Evolutionary conservation across 352 stramenopile species (phyloP).

Genomic region (Phytophthora pini): DNA sequence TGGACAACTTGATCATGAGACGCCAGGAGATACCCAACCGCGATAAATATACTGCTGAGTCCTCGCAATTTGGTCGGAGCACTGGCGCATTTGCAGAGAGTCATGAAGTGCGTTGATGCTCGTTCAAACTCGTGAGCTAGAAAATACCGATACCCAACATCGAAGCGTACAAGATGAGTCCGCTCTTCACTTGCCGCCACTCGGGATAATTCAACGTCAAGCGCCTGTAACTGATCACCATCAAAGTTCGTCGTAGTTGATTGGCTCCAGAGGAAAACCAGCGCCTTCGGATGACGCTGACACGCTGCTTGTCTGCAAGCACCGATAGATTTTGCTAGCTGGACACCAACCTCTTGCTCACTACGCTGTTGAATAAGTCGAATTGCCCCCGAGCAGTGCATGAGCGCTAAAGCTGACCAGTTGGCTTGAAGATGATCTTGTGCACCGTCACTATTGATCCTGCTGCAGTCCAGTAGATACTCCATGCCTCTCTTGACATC

Average conservation of each 20-base stretch:
- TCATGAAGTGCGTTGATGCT: conserved; percentile 39
- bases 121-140: conserved; percentile 33
- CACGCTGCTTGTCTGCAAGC: conserved; percentile 20
- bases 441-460: background rate
- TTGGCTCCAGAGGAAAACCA: conserved; percentile 50
- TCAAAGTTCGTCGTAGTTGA: conserved; percentile 14
- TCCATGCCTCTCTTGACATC: conserved; percentile 37
- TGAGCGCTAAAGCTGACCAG: conserved; percentile 43
- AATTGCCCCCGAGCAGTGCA: conserved; percentile 35
- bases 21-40: conserved; percentile 36
- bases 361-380: conserved; percentile 29
- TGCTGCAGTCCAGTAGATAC: conserved; percentile 31
- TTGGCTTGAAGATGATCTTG: conserved; percentile 20
- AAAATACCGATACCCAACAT: conserved; percentile 42
- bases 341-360: conserved; percentile 4
- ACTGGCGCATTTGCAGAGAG: conserved; percentile 43
- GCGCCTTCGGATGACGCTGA: conserved; percentile 31
- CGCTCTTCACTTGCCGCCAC: conserved; percentile 24
- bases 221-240: conserved; percentile 3
- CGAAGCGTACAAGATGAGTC: conserved; percentile 47
- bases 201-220: conserved; percentile 21
- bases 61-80: conserved; percentile 47
- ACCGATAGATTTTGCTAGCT: conserved; percentile 3
- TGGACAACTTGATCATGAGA: background rate
- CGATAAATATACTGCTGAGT: conserved; percentile 50